Conservation (phyloP, 345 rosid genomes). For the Triadica sebifera region DNA sequence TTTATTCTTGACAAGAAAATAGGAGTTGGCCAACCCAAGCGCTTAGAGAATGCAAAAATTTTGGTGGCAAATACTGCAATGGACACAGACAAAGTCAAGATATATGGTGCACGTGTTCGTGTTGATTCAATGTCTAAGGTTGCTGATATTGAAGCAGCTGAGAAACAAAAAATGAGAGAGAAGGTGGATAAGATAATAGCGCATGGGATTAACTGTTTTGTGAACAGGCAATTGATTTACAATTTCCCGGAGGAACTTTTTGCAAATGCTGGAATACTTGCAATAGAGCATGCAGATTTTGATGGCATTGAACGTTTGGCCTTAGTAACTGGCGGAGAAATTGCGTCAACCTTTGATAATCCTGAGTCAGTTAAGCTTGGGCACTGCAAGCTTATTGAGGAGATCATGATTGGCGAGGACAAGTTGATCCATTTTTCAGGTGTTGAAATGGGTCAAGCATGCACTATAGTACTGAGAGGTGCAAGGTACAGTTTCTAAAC, state of each 20-base stretch:
- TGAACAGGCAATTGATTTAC: conserved; percentile 97
- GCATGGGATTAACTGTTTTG: conserved; percentile 95
- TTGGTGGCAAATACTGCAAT: conserved; percentile 98
- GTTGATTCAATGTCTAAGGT: conserved; percentile 98
- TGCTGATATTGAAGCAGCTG: conserved; percentile 98
- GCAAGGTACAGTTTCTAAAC: conserved; percentile 54
- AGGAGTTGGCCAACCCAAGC: conserved; percentile 95
- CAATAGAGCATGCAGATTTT: conserved; percentile 99
- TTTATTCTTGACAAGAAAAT: conserved; percentile 99
- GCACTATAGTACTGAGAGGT: conserved; percentile 91
- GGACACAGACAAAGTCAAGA: conserved; percentile 99
- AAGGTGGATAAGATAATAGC: conserved; percentile 90
- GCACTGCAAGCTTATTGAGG: conserved; percentile 90
- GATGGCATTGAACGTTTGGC: conserved; percentile 97
- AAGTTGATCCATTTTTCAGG: conserved; percentile 97
- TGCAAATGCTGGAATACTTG: conserved; percentile 95
- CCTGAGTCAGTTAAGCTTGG: conserved; percentile 98
- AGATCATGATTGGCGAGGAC: conserved; percentile 99
- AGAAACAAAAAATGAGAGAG: conserved; percentile 96
- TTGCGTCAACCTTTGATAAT: conserved; percentile 95
- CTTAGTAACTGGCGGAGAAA: conserved; percentile 95
- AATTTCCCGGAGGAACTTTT: conserved; percentile 98
- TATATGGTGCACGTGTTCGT: conserved; percentile 98
- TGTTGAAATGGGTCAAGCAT: conserved; percentile 95
- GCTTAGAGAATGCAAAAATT: conserved; percentile 90